Percentiles rank a stretch among this genome's conserved stretches.
Conservation (phyloP, 768 basidiomycete genomes). For the Leccinellum rugosiceps region DNA sequence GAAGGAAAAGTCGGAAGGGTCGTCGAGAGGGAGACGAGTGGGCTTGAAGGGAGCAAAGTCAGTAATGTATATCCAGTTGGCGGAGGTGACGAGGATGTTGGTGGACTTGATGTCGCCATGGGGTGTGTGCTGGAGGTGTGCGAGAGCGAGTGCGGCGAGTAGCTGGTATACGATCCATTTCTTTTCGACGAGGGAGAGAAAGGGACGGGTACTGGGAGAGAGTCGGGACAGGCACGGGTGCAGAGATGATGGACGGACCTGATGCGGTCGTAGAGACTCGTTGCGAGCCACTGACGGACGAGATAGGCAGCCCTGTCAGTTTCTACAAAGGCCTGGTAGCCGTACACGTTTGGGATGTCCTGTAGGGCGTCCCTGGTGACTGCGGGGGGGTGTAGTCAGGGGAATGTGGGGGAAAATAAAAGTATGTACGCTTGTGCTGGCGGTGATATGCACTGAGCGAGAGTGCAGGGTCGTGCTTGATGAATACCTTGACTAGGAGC, state of each 20-base stretch:
- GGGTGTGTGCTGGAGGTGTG: constrained; percentile 80
- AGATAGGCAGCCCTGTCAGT: constrained; percentile 96
- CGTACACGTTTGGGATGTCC: constrained; percentile 86
- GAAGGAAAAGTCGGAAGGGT: constrained; percentile 96
- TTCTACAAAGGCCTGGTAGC: constrained; percentile 86
- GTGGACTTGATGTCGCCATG: constrained; percentile 99
- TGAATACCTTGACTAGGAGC: constrained; percentile 90
- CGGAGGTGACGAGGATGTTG: constrained; percentile 94
- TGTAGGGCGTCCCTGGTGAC: constrained; percentile 81
- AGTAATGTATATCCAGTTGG: constrained; percentile 92
- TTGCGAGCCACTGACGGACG: constrained; percentile 91
- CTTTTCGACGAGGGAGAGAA: constrained; percentile 88
- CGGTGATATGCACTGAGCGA: constrained; percentile 72
- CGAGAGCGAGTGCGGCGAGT: constrained; percentile 77
- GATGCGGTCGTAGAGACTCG: constrained; percentile 94
- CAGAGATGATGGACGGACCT: constrained; percentile 57
- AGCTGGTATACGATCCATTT: constrained; percentile 98
- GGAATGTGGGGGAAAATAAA: constrained; percentile 23
- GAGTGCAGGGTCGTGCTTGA: constrained; percentile 87
- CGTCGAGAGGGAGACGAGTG: constrained; percentile 90
- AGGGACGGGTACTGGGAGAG: constrained; percentile 81
- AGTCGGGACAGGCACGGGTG: background rate
- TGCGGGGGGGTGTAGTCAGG: constrained; percentile 29
- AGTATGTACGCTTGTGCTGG: constrained; percentile 76
- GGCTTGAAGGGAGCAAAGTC: constrained; percentile 97